Percentiles rank a stretch among this genome's conserved stretches.
Conservation (phyloP, 371 early-diverging fungal genomes). For the Nematocida sp. region DNA sequence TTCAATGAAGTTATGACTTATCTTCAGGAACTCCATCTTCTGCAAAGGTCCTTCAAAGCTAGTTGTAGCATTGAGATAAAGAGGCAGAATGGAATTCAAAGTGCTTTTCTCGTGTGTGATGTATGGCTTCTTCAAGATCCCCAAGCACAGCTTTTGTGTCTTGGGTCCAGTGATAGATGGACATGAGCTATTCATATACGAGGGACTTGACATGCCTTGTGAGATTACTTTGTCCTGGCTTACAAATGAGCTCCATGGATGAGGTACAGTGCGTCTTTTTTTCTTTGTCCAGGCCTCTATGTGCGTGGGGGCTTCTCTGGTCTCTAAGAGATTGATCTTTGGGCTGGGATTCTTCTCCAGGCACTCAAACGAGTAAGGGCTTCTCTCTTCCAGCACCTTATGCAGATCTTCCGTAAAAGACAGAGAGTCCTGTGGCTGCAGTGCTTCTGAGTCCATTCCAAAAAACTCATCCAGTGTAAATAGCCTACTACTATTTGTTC, state of each 20-base stretch:
- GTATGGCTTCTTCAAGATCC: conserved; percentile 36
- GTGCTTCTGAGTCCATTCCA: conserved; percentile 9
- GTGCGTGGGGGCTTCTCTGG: neutral
- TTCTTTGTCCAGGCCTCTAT: conserved; percentile 60
- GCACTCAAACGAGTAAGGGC: conserved; percentile 20
- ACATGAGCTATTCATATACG: conserved; percentile 55
- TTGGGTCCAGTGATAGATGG: conserved; percentile 43
- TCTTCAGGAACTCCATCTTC: conserved; percentile 50
- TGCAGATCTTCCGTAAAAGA: conserved; percentile 27
- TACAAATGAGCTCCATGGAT: conserved; percentile 55
- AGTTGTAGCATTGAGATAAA: conserved; percentile 56
- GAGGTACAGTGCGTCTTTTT: conserved; percentile 55
- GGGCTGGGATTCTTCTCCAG: no score
- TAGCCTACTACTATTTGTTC: conserved; percentile 7
- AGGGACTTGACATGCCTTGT: neutral
- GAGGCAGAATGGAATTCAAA: conserved; percentile 58
- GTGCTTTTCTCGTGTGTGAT: conserved; percentile 40
- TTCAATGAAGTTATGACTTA: conserved; percentile 50
- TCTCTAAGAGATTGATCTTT: neutral
- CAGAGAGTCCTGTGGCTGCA: conserved; percentile 3
- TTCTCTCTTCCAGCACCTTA: conserved; percentile 29
- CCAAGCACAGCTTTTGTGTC: conserved; percentile 54
- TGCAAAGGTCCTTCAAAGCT: conserved; percentile 39
- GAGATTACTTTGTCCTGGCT: neutral
- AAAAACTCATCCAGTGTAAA: conserved; percentile 44